Percentiles rank a stretch among this genome's conserved stretches.
phyloP scores from a whole-genome alignment of 208 protist genomes.

The Trypanosoma scelopori region DNA sequence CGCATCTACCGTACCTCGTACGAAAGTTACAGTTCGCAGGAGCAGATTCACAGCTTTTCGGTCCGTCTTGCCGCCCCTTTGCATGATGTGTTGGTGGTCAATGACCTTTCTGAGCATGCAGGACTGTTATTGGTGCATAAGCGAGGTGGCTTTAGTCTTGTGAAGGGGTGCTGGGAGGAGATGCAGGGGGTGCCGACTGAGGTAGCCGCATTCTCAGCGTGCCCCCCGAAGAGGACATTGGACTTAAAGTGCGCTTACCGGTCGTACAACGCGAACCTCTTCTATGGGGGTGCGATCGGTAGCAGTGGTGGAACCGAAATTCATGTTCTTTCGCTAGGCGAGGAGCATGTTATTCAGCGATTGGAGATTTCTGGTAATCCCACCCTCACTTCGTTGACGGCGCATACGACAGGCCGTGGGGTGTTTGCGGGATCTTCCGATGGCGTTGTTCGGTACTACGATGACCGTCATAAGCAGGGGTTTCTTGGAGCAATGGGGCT shows the following conservation, averaged over 20 bases:
- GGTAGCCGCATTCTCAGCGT: conserved; percentile 79
- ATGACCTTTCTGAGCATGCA: conserved; percentile 84
- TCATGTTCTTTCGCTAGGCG: conserved; percentile 70
- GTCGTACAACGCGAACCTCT: conserved; percentile 66
- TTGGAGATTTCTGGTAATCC: conserved; percentile 72
- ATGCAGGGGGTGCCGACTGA: conserved; percentile 47
- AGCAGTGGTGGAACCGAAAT: conserved; percentile 64
- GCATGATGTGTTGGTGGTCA: conserved; percentile 76
- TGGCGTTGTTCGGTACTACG: conserved; percentile 85
- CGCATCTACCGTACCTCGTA: conserved; percentile 72
- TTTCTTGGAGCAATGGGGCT: conserved; percentile 70
- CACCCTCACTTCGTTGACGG: conserved; percentile 57
- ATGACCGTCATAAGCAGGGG: conserved; percentile 78
- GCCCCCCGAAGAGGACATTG: conserved; percentile 53
- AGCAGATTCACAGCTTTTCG: conserved; percentile 58
- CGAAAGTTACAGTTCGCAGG: conserved; percentile 69
- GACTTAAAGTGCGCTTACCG: conserved; percentile 77
- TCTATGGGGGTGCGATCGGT: conserved; percentile 82
- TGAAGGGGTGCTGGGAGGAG: conserved; percentile 66
- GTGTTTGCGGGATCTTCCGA: conserved; percentile 81
- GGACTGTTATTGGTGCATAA: conserved; percentile 80
- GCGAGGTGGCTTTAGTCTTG: conserved; percentile 67
- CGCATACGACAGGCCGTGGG: conserved; percentile 68
- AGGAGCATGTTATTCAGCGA: conserved; percentile 83
- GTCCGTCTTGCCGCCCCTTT: conserved; percentile 58